Evolutionary conservation across 169 alveolate genomes (phyloP), one percentile per base, ranked within the genome.

Genomic region (Plasmodium gallinaceum): DNA sequence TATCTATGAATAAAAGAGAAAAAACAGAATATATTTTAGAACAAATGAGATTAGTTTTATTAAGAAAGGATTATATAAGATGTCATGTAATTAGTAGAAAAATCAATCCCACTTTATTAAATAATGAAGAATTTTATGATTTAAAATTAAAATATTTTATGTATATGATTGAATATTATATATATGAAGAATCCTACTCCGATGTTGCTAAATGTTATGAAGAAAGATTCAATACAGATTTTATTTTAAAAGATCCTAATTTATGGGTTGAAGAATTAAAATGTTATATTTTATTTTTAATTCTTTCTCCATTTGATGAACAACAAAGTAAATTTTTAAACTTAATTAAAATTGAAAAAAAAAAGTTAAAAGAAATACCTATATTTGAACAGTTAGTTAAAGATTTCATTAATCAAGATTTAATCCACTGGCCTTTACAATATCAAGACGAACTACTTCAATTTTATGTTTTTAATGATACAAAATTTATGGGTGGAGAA

Each of bases 121-220:
- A 83, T 43, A 51, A 72, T 7, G 92, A 87, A 7, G 95, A 91
- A 12, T 92, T 71, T 88, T 64, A 70, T 0, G 92, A 74, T 18
- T 54, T 61, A 43, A 86, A 92, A 58, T 68, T 94, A 48, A 87
- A 39, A n/a, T 94, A 69, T 72, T 92, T 88, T 69, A 93, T 78
- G 90, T 92, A 90, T 87, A 94, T 94, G 96, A 85, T 94, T 7
- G 74, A 94, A 43, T 94, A 94, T 66, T 74, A 94, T 86, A 83
- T 91, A 10, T 78, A 92, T 88, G 93, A 92, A 26, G 88, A 70
- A 42, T 90, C 90, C 24, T 90, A 90, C 74, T 88, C 65, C 10
- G 92, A 91, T 62, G 88, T 91, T 32, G 94, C 96, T 10, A 75
- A 88, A 65, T 88, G 94, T 48, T 88, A 88, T n/a, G 89, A 78